Evolutionary conservation across 2,329 filamentous ascomycete genomes (phyloP).

Genomic region (Calonectria hongkongensis): DNA sequence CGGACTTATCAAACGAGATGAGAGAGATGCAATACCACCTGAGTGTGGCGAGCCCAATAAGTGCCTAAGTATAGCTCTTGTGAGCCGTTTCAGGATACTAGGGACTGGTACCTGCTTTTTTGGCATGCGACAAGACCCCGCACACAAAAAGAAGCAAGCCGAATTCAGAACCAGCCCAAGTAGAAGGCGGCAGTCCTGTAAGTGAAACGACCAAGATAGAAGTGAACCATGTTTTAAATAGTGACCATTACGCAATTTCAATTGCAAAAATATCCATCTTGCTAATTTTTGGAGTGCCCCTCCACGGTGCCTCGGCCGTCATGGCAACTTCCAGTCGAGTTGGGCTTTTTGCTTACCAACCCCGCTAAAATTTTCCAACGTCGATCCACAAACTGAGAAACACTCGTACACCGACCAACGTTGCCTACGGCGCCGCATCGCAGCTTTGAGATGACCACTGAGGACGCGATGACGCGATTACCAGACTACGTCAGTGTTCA

Average conservation of each 20-base stretch:
- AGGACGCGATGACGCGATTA: slow-evolving; percentile 53
- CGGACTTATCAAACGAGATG: background rate
- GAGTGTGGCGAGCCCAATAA: background rate
- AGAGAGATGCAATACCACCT: slow-evolving; percentile 12
- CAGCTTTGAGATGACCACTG: slow-evolving; percentile 41
- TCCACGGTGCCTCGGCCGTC: background rate
- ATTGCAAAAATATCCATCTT: too few species aligned
- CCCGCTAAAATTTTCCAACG: slow-evolving; percentile 53
- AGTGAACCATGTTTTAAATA: background rate
- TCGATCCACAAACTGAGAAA: slow-evolving; percentile 48
- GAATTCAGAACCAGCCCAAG: background rate
- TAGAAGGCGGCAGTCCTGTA: background rate
- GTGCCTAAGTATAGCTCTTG: background rate
- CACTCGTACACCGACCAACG: slow-evolving; percentile 37
- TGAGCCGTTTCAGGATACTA: background rate
- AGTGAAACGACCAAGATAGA: background rate
- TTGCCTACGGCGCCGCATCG: slow-evolving; percentile 35
- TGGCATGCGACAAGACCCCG: background rate
- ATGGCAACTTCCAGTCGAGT: slow-evolving; percentile 27
- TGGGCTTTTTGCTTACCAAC: slow-evolving; percentile 51
- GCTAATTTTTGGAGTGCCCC: background rate
- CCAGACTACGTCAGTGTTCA: slow-evolving; percentile 50
- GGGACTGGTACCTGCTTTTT: background rate
- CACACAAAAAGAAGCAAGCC: background rate
- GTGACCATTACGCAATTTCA: too few species aligned